Conservation (phyloP, 305 asterid genomes). For the Fraxinus xanthoxyloides region DNA sequence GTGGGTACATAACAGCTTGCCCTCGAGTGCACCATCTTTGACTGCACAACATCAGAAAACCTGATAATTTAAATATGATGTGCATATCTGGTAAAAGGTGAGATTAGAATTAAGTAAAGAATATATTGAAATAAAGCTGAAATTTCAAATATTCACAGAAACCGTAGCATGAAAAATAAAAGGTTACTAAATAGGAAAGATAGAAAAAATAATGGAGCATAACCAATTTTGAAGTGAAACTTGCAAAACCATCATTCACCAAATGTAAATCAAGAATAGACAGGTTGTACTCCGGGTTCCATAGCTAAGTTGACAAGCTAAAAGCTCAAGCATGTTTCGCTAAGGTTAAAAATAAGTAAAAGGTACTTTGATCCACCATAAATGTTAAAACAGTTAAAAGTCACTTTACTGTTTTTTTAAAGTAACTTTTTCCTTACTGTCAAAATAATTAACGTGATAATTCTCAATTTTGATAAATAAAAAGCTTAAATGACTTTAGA, state of each 20-base stretch:
- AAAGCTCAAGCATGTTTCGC: background rate
- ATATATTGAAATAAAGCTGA: background rate
- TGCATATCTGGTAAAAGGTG: background rate
- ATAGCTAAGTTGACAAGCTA: background rate
- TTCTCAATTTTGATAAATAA: background rate
- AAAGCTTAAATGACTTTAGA: background rate
- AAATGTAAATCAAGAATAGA: background rate
- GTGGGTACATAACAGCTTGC: slow-evolving; percentile 72
- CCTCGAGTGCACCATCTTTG: slow-evolving; percentile 88
- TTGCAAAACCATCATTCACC: background rate
- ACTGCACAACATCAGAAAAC: slow-evolving; percentile 40
- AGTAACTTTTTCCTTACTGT: background rate
- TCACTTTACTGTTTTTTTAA: background rate
- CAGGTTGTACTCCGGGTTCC: background rate
- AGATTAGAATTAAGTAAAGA: background rate
- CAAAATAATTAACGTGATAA: background rate
- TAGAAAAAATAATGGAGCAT: background rate
- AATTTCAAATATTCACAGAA: background rate
- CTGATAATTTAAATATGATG: background rate
- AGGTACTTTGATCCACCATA: background rate
- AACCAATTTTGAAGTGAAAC: background rate
- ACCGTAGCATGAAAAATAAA: background rate
- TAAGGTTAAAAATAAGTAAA: background rate
- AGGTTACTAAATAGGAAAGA: background rate
- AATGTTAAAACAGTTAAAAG: background rate